Evolutionary conservation across 306 rosid genomes (phyloP).

Genomic region (Cucurbita pepo): DNA sequence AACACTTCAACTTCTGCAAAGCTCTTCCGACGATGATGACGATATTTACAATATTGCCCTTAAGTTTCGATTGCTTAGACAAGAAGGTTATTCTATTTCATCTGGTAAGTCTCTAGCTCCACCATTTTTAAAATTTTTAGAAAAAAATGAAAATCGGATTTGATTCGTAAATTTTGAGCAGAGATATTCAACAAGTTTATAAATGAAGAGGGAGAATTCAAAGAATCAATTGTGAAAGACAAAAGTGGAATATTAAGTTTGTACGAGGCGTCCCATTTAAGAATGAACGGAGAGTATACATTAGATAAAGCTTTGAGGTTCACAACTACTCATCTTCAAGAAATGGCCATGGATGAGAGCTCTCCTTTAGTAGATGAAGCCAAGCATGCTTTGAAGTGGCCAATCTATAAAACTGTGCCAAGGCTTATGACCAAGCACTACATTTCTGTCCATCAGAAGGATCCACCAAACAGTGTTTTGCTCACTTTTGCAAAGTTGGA

Average conservation of each 20-base stretch:
- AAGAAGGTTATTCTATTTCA: not conserved
- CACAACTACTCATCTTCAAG: constrained; percentile 5
- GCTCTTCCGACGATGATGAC: not conserved
- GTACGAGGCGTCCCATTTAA: constrained; percentile 25
- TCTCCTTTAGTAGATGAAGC: not conserved
- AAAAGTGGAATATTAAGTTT: constrained; percentile 24
- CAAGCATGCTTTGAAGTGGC: not conserved
- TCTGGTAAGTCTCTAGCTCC: not conserved
- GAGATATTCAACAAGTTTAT: constrained; percentile 27
- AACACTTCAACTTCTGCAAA: not conserved
- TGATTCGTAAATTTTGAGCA: not conserved
- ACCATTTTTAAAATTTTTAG: no score
- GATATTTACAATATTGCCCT: not conserved
- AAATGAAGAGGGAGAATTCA: constrained; percentile 16
- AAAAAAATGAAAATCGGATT: no score
- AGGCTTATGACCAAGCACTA: not conserved
- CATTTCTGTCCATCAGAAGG: not conserved
- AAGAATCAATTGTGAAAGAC: not conserved
- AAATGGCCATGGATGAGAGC: not conserved
- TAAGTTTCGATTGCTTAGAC: not conserved
- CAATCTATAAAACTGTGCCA: not conserved
- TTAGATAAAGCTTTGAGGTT: constrained; percentile 26
- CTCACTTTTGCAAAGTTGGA: constrained; percentile 29
- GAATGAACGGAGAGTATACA: constrained; percentile 27
- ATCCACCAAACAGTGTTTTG: not conserved